Base-by-base conservation (phyloP, 2,329 filamentous ascomycete genomes). In the Thielaviopsis ethacetica region DNA sequence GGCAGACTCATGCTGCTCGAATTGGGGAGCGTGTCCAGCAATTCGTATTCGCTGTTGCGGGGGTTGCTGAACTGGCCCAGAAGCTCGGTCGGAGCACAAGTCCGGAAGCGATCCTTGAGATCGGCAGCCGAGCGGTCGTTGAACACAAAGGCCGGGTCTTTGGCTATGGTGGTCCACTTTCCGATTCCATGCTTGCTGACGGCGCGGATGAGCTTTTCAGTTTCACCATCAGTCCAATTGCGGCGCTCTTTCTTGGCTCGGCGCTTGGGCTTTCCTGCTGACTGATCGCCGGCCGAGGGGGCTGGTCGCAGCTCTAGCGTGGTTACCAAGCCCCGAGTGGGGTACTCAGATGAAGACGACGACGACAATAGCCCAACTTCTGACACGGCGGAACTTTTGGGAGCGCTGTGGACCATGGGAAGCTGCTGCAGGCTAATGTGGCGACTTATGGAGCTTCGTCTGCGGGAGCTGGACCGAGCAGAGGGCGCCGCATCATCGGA, bases 221-320 rank as follows among this genome's bases (percentile, higher is more conserved):
- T 85, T 67, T 85, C 82, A 60, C 81, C 76, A 62, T 84, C 80
- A 0, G 80, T 79, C 82, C 82, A 85, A 64, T 82, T 83, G 57
- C 77, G 74, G 61, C 82, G 73, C 1, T 79, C 76, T 64, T 81
- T 83, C 6, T 76, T 75, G 12, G 77, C 76, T 50, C 77, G 75
- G 64, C 79, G 74, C 65, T 79, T 78, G 22, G 24, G 27, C 21
- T 54, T 54, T 24, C 38, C 27, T 21, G 56, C 47, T n/a, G 56
- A 58, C 22, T 41, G 30, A 13, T 41, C 19, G 26, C 53, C 38
- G n/a, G n/a, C 19, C 17, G 44, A 49, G 44, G n/a, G 17, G 9
- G 44, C 44, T 7, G 44, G 44, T 12, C 44, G 44, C 19, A 49
- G 44, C 19, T 49, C 15, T 21, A 49, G 44, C 17, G 44, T 49